phyloP scores from a whole-genome alignment of 1,284 basidiomycete species.

The Cutaneotrichosporon daszewskae region DNA sequence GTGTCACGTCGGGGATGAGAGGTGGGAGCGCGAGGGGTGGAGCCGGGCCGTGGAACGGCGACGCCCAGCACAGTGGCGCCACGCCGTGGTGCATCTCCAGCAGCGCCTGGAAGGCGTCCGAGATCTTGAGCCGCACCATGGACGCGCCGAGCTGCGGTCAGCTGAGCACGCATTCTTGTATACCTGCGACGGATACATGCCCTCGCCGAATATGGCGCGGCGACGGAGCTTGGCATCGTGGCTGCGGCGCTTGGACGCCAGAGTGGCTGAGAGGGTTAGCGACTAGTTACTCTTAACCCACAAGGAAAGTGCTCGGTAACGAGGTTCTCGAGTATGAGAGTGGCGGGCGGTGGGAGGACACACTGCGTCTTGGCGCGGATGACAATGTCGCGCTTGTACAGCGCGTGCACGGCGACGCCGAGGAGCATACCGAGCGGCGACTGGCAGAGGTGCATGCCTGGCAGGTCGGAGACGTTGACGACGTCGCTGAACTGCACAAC shows the following conservation, averaged over 20 bases:
- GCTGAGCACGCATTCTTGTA: too few relatives aligned
- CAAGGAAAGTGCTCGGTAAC: conserved; percentile 5
- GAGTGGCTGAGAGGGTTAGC: background rate
- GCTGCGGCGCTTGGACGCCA: background rate
- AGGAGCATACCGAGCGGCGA: conserved; percentile 12
- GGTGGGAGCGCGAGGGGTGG: background rate
- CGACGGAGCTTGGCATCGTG: conserved; percentile 1
- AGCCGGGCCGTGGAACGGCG: conserved; percentile 5
- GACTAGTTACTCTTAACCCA: background rate
- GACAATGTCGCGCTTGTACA: background rate
- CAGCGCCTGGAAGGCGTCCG: background rate
- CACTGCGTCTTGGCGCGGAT: background rate
- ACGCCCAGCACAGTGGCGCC: background rate
- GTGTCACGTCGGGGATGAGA: conserved; percentile 1
- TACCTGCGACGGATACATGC: conserved; percentile 8
- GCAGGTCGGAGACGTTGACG: background rate
- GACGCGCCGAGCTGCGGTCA: conserved; percentile 8
- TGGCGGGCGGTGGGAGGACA: background rate
- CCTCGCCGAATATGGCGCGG: conserved; percentile 1
- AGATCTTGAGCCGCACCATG: conserved; percentile 1
- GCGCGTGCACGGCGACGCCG: conserved; percentile 4
- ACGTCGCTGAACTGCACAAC: conserved; percentile 7
- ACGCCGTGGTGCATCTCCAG: background rate
- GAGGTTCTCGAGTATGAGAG: conserved; percentile 1
- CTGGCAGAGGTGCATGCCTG: background rate